Conservation (phyloP, 331 rosid species). For the Erythrophleum ivorense region DNA sequence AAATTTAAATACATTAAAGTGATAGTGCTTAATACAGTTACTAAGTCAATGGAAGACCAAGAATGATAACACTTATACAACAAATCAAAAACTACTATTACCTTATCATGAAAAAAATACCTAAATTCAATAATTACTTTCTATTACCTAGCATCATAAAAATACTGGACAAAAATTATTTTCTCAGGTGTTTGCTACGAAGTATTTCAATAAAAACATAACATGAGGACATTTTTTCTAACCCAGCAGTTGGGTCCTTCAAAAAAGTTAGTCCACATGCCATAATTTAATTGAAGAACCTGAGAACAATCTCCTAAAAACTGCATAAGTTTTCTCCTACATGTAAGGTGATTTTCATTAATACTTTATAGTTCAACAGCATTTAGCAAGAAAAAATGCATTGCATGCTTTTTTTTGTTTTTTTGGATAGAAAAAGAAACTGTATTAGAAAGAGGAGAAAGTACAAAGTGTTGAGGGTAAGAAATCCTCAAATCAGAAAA, state of each 20-base stretch:
- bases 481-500: neutral
- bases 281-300: neutral
- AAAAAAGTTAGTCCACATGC: neutral
- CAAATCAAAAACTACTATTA: constrained; percentile 4
- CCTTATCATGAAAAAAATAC: neutral
- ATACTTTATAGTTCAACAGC: neutral
- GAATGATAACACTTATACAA: neutral
- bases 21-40: neutral
- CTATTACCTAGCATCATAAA: neutral
- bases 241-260: neutral
- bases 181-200: neutral
- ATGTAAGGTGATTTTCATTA: neutral
- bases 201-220: neutral
- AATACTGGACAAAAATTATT: neutral
- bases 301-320: neutral
- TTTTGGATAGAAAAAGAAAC: neutral
- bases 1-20: neutral
- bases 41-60: constrained; percentile 22
- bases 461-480: neutral
- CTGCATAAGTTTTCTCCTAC: neutral
- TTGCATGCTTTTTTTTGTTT: neutral
- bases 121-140: neutral
- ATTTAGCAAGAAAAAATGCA: neutral
- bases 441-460: neutral
- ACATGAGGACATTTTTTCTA: neutral